Conservation (phyloP, 169 alveolate genomes). For the Cryptosporidium xiaoi region DNA sequence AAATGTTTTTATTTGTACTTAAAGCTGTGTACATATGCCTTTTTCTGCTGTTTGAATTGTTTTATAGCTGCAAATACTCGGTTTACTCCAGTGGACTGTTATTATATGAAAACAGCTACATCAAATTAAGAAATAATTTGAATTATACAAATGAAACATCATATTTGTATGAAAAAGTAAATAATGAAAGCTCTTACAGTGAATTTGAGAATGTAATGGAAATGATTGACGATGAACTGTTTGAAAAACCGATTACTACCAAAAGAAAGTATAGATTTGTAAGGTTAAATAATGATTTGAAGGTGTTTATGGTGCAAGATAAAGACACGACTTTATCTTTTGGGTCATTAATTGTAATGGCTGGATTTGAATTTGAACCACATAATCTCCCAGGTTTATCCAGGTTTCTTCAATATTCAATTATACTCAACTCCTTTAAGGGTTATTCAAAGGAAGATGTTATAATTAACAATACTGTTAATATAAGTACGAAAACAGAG, state of each 20-base stretch:
- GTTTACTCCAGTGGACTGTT: no score
- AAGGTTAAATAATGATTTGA: conserved; percentile 16
- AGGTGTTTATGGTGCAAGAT: conserved; percentile 40
- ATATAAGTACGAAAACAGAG: not conserved
- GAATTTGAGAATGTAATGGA: not conserved
- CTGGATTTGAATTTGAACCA: conserved; percentile 51
- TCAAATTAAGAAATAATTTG: no score
- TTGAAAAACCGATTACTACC: conserved; percentile 28
- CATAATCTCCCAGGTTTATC: conserved; percentile 31
- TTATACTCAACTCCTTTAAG: conserved; percentile 15
- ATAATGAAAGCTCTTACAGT: not conserved
- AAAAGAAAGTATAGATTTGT: conserved; percentile 37
- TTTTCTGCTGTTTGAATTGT: no score
- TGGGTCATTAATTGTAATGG: conserved; percentile 3
- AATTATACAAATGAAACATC: no score
- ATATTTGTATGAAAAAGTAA: not conserved
- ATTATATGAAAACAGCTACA: no score
- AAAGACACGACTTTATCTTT: conserved; percentile 2
- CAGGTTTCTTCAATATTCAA: conserved; percentile 29
- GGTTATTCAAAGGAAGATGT: not conserved
- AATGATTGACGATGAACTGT: conserved; percentile 22
- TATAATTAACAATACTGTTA: not conserved
- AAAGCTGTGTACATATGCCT: no score
- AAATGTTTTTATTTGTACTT: no score
- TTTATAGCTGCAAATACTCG: no score